Conservation (phyloP, 2,329 filamentous ascomycete genomes). For the Phialophora tarda region DNA sequence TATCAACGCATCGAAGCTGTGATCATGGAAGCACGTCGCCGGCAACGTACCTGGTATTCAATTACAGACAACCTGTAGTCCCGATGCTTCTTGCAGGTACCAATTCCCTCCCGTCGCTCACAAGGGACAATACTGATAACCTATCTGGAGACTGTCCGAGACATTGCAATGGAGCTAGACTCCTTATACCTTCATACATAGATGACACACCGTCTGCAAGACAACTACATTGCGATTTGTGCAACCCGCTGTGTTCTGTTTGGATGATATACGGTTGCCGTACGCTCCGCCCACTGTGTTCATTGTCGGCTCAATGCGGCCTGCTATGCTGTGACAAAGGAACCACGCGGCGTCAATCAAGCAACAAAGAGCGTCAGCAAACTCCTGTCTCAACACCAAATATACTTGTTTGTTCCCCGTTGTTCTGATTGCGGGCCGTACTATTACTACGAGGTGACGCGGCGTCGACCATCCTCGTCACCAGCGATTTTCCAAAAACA, state of each 20-base stretch:
- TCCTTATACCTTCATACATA: neutral
- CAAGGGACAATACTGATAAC: neutral
- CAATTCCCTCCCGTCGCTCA: neutral
- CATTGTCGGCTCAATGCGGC: neutral
- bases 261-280: neutral
- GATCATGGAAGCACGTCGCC: neutral
- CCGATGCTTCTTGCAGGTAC: neutral
- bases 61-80: neutral
- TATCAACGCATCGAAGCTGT: constrained; percentile 24
- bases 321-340: neutral
- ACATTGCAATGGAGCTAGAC: neutral
- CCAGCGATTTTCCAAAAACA: neutral
- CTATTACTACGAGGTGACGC: neutral
- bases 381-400: neutral
- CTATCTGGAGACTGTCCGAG: neutral
- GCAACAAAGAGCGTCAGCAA: constrained; percentile 4
- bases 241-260: neutral
- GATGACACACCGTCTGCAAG: neutral
- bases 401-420: neutral
- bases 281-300: neutral
- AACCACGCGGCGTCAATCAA: neutral
- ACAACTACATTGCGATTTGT: neutral
- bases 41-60: neutral
- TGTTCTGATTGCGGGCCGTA: neutral
- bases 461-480: neutral